Evolutionary conservation across 768 basidiomycete species (phyloP), one percentile per base, ranked within the genome.

Genomic region (Naganishia randhawae): DNA sequence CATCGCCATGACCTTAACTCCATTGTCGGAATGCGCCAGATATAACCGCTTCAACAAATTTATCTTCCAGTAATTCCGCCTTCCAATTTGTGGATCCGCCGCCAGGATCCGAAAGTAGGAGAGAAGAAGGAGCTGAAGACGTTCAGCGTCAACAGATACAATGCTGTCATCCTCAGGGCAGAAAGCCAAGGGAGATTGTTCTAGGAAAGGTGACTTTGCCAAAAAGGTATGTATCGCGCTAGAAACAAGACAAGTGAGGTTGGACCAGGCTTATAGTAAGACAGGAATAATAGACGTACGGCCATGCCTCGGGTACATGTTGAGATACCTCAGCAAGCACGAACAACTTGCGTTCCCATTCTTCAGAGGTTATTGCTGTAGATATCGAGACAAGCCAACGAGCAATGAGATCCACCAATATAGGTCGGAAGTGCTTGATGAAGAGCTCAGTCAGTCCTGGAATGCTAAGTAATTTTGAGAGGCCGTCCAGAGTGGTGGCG

Each of bases 101-200:
- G 84, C 83, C 19, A 93, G 82, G 55, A 95, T 84, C 42, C 93
- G 87, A 75, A 89, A 89, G 74, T 93, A 91, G 0, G 89, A 85
- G 50, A 95, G 82, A 35, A 96, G 84, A 0, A 89, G 78, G 57
- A 83, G 82, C 27, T 93, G 90, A 14, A 93, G 80, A n/a, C 84
- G 83, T 22, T 74, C 73, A 6, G 77, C 64, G 41, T 87, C 73
- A 68, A n/a, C 76, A 3, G 80, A 66, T 10, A 73, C 66, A 22
- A 72, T 48, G 35, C 81, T 73, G 22, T 84, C 81, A 1, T 81
- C 76, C 11, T 93, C 76, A 1, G 87, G 88, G 0, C 76, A 74
- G 39, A 66, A 71, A 9, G 11, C 63, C 27, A 32, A 31, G 33
- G 54, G 67, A 41, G 45, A 63, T 19, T 31, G 32, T 66, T 19